These are phyloP conservation scores for Sisymbrium altissimum DNA, from an alignment of 345 rosid genomes.

Conservation along the genomic window DNA sequence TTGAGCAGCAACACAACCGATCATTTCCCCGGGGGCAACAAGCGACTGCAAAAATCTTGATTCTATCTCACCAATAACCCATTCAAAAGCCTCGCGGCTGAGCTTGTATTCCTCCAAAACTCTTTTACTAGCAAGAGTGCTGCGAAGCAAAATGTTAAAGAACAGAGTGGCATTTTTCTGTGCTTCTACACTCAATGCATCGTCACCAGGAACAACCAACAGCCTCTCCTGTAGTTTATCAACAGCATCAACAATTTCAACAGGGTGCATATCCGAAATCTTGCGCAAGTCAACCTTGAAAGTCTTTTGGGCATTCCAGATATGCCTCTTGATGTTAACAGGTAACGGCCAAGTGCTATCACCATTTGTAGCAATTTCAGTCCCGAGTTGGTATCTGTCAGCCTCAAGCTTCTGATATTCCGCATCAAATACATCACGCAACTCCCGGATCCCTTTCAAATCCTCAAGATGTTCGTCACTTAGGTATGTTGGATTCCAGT, in stretches of 20 bases:
- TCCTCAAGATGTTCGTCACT: constrained; percentile 82
- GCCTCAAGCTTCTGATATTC: constrained; percentile 89
- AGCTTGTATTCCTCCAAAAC: constrained; percentile 95
- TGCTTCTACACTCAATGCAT: constrained; percentile 90
- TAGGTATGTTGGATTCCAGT: constrained; percentile 86
- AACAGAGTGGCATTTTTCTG: constrained; percentile 98
- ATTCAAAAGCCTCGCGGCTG: constrained; percentile 92
- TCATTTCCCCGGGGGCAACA: constrained; percentile 99
- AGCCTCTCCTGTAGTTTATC: constrained; percentile 96
- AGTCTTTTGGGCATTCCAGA: constrained; percentile 98
- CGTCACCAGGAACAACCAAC: constrained; percentile 92
- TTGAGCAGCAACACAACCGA: constrained; percentile 99
- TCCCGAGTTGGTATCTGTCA: constrained; percentile 83
- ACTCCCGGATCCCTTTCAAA: constrained; percentile 78
- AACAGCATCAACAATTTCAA: constrained; percentile 95
- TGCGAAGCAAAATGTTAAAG: constrained; percentile 89
- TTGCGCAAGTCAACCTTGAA: constrained; percentile 73
- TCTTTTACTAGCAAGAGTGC: constrained; percentile 95
- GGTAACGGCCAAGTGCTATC: constrained; percentile 93
- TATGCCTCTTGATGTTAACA: constrained; percentile 88
- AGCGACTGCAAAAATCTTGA: constrained; percentile 85
- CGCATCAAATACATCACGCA: constrained; percentile 91
- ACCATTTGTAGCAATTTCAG: constrained; percentile 92
- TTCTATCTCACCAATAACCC: constrained; percentile 98
- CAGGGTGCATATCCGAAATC: constrained; percentile 88